Evolutionary conservation across 305 asterid genomes (phyloP).

Genomic region (Plantago coronopus): DNA sequence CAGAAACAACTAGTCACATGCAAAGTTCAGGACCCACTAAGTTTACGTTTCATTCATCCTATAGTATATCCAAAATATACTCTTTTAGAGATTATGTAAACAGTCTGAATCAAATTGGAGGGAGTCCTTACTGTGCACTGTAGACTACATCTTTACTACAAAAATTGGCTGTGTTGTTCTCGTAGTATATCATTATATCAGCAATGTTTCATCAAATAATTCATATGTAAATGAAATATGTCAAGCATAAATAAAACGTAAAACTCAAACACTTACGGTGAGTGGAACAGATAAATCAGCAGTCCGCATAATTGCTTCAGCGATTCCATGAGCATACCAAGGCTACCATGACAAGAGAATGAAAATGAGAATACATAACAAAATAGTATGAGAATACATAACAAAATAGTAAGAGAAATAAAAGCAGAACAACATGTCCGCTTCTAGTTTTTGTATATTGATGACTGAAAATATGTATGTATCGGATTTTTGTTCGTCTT

Average conservation of each 20-base stretch:
- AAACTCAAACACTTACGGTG: conserved; percentile 49
- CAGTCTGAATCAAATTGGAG: too few relatives aligned
- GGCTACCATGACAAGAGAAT: conserved; percentile 48
- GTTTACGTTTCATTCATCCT: too few relatives aligned
- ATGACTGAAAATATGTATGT: too few relatives aligned
- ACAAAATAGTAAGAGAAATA: conserved; percentile 13
- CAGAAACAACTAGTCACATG: too few relatives aligned
- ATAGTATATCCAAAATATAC: too few relatives aligned
- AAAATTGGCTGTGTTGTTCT: too few relatives aligned
- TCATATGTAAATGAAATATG: conserved; percentile 7
- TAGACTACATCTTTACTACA: too few relatives aligned
- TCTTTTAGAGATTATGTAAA: too few relatives aligned
- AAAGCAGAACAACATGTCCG: not conserved
- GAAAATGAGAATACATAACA: not conserved
- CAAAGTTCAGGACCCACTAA: too few relatives aligned
- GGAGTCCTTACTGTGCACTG: too few relatives aligned
- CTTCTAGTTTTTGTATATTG: too few relatives aligned
- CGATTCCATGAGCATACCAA: conserved; percentile 99
- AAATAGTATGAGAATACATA: not conserved
- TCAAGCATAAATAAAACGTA: conserved; percentile 3
- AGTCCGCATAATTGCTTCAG: conserved; percentile 88
- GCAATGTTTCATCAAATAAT: not conserved
- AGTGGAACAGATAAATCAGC: conserved; percentile 81
- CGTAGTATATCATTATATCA: not conserved
- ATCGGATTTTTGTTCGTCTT: too few relatives aligned